A percentile compares a stretch with the other conserved stretches of the same genome.
Evolutionary conservation across 164 flowering plant species (phyloP).

Genomic region (Protea cynaroides): DNA sequence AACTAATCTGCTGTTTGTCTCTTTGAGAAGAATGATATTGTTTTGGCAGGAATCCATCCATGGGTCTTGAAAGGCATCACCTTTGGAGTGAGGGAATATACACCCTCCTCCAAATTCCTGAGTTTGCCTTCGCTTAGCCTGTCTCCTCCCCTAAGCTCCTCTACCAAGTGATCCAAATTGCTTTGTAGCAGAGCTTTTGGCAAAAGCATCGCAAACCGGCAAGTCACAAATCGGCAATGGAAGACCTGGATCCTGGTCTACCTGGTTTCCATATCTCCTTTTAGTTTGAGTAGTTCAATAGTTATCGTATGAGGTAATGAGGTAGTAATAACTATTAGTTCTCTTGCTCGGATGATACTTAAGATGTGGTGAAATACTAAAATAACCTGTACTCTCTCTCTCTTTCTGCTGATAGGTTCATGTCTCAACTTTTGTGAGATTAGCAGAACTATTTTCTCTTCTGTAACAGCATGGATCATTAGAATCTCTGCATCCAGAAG

Average conservation of each 20-base stretch:
- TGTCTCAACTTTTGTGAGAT: background rate
- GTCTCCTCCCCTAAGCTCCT: background rate
- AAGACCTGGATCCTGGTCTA: background rate
- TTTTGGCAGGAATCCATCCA: conserved; percentile 23
- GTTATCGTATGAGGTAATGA: background rate
- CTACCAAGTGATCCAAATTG: background rate
- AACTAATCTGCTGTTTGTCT: background rate
- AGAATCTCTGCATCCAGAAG: too few relatives aligned
- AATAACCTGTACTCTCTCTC: too few relatives aligned
- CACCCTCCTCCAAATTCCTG: conserved; percentile 16
- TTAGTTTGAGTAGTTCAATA: background rate
- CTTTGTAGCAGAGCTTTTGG: conserved; percentile 17
- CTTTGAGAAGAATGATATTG: conserved; percentile 15
- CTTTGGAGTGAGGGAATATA: conserved; percentile 13
- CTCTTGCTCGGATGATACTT: background rate
- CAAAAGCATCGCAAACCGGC: conserved; percentile 45
- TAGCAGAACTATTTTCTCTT: too few relatives aligned
- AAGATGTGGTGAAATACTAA: too few relatives aligned
- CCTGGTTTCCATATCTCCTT: background rate
- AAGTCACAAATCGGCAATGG: conserved; percentile 56
- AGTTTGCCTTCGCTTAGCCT: conserved; percentile 8
- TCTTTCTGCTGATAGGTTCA: background rate
- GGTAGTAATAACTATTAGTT: background rate
- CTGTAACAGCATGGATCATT: too few relatives aligned
- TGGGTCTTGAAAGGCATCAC: conserved; percentile 29